Base-by-base conservation (phyloP, 2,329 filamentous ascomycete species). In the Scedosporium boydii region DNA sequence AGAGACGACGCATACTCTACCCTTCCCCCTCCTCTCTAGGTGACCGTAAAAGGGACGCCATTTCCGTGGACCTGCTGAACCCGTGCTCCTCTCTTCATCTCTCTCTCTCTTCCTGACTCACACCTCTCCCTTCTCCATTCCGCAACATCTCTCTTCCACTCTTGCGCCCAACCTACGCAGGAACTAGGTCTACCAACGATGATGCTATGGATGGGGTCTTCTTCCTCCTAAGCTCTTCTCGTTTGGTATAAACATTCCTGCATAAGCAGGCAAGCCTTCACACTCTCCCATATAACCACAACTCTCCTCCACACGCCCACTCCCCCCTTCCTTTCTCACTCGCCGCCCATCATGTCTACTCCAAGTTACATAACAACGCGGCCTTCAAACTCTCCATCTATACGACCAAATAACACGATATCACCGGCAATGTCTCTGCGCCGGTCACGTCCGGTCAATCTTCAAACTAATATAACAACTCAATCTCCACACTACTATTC, bases 381-480 rank as follows among this genome's bases (percentile, higher is more conserved):
- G 38, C 12, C 48, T 18, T n/a, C 21, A 9, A 58, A 42, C 60
- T 62, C 56, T 6, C 53, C 60, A 26, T 55, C 48, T 41, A 21
- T 60, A 53, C 59, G 59, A 29, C 34, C 59, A 21, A 56, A 16
- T 55, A 55, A 23, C 29, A 56, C 23, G 23, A 38, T 56, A 41
- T 41, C 59, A n/a, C 59, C 38, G 21, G 48, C 59, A 2, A 56
- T 44, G 48, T 56, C 59, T n/a, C 67, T 74, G 61, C 74, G 76
- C 67, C 76, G 75, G 63, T 70, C 75, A 63, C 77, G 79, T 70
- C 79, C 80, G 58, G 74, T 74, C 67, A 75, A 76, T 64, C 76
- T 82, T 62, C 80, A 81, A 67, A 82, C 80, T 62, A 75, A 72
- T 65, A 71, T 80, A 58, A 69, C 72, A 57, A 66, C 73, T 57